Evolutionary conservation across 1,139 yeast species (phyloP).

Genomic region (Geotrichum restrictum): DNA sequence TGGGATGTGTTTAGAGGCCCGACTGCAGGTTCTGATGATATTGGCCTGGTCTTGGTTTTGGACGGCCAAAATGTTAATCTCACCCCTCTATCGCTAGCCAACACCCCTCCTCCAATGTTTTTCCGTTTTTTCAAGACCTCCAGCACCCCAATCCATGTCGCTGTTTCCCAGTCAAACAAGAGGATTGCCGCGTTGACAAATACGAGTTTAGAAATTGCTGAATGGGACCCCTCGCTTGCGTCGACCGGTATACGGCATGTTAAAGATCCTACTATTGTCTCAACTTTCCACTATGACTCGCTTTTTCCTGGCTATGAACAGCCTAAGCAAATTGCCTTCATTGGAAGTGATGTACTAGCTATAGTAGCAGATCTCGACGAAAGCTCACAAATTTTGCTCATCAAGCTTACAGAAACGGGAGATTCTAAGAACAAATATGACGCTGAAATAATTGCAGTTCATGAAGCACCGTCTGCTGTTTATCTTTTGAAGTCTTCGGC

Average conservation of each 20-base stretch:
- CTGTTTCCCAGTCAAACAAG: conserved; percentile 60
- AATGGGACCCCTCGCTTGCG: conserved; percentile 33
- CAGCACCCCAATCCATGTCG: conserved; percentile 56
- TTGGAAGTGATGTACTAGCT: conserved; percentile 50
- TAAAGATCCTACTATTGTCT: conserved; percentile 47
- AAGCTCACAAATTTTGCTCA: conserved; percentile 21
- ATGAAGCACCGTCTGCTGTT: conserved; percentile 44
- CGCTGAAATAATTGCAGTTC: conserved; percentile 18
- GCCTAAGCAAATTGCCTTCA: conserved; percentile 60
- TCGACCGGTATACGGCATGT: conserved; percentile 33
- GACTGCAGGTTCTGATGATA: conserved; percentile 59
- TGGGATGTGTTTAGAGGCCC: conserved; percentile 67
- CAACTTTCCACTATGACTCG: conserved; percentile 38
- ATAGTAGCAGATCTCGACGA: conserved; percentile 50
- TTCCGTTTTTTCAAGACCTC: conserved; percentile 58
- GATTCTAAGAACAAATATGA: conserved; percentile 11
- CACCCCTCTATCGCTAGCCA: conserved; percentile 81
- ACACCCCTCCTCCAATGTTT: conserved; percentile 92
- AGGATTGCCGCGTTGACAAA: conserved; percentile 56
- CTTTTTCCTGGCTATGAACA: conserved; percentile 46
- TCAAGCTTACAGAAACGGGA: conserved; percentile 19
- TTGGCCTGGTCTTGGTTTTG: conserved; percentile 73
- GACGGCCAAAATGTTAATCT: conserved; percentile 73
- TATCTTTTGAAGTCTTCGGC: conserved; percentile 56
- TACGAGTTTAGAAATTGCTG: conserved; percentile 42